These are phyloP conservation scores for Aphanoascus verrucosus DNA, from an alignment of 2,329 filamentous ascomycete genomes.

Conservation along the genomic window DNA sequence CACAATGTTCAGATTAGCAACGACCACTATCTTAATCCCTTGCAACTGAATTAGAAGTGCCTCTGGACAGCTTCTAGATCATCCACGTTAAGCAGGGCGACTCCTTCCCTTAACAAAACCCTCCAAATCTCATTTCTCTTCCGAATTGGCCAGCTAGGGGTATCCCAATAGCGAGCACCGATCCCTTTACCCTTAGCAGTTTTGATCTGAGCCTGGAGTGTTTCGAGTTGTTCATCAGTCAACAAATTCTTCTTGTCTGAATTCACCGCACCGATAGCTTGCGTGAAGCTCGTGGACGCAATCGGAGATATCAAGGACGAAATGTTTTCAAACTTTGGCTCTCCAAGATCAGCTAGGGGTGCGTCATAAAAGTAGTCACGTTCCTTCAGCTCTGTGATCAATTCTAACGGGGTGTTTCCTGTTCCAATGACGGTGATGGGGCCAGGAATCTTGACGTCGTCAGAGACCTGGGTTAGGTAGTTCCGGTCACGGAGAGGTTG, in stretches of 20 bases:
- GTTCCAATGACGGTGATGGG: conserved; percentile 54
- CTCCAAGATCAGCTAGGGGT: conserved; percentile 39
- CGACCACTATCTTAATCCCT: neutral
- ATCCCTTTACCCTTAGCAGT: conserved; percentile 49
- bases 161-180: conserved; percentile 52
- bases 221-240: conserved; percentile 36
- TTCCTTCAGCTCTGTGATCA: conserved; percentile 37
- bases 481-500: conserved; percentile 45
- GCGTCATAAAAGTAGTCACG: conserved; percentile 54
- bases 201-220: conserved; percentile 43
- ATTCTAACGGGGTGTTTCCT: conserved; percentile 43
- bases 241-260: conserved; percentile 25
- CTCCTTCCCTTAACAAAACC: conserved; percentile 46
- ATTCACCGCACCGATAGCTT: conserved; percentile 36
- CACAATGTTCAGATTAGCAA: neutral
- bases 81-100: conserved; percentile 54
- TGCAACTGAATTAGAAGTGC: conserved; percentile 11
- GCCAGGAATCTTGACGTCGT: conserved; percentile 37
- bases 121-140: conserved; percentile 50
- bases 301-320: conserved; percentile 43
- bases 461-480: conserved; percentile 45
- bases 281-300: conserved; percentile 43
- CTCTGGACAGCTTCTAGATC: conserved; percentile 43
- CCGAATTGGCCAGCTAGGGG: conserved; percentile 50
- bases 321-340: conserved; percentile 33